Base-by-base conservation (phyloP, 352 stramenopile genomes). In the Globisporangium cylindrosporum region DNA sequence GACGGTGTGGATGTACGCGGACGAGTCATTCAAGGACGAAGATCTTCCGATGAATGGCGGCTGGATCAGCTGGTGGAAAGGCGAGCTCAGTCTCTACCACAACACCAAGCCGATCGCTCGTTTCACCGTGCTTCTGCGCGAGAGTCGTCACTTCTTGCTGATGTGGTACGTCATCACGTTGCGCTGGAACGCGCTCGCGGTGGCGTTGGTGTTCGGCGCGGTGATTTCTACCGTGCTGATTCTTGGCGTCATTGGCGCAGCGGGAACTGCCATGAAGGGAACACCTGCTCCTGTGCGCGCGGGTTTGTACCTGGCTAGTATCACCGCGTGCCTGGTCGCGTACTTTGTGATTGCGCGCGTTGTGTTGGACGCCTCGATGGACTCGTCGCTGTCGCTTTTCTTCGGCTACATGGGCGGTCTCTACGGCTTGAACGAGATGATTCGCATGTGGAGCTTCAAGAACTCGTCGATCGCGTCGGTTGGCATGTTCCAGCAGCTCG, bases 61-160 rank as follows among this genome's bases (percentile, higher is more conserved):
- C 36, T 95, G 88, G 88, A 89, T 95, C 27, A 75, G 75, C 34
- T 95, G 88, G 88, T 95, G 88, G 88, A 93, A 95, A 73, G 72
- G 78, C 18, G 88, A 95, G 55, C 71, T 94, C 10, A 72, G 77
- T 34, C 60, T 90, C 46, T 93, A 86, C 73, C 76, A 94, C 67
- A 93, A 91, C 74, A 83, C 85, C 2, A 81, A 67, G 38, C 73
- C 77, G 8, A 90, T 93, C 68, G 82, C 88, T 49, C 85, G 88
- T 48, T 67, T 93, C 24, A 93, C 84, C 1, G 88, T 95, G 12
- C 67, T 95, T 59, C 56, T 95, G 32, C 86, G 88, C 20, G 88
- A 95, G 75, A 79, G 73, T 25, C 85, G 88, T 22, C 88, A 95
- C 73, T 94, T 95, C 41, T 46, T 95, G 51, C 75, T 95, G 53